A percentile compares a stretch with the other conserved stretches of the same genome.
These are phyloP conservation scores for Aspergillus vadensis DNA, from an alignment of 2,329 filamentous ascomycete genomes.

Conservation along the genomic window DNA sequence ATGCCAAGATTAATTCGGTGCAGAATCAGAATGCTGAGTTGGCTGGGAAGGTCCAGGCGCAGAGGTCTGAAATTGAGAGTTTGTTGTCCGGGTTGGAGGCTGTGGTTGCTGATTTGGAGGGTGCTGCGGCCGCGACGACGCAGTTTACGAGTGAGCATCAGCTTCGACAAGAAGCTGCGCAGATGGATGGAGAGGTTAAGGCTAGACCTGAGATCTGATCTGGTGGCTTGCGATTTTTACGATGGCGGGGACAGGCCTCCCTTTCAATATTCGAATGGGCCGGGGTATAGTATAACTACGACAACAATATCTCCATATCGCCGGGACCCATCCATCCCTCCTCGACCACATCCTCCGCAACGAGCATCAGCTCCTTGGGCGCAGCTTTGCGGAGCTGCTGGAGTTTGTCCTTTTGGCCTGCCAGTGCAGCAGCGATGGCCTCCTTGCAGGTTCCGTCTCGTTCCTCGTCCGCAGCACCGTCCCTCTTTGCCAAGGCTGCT, in stretches of 20 bases:
- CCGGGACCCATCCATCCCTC: slow-evolving; percentile 51
- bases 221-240: neutral
- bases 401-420: slow-evolving; percentile 42
- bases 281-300: slow-evolving; percentile 22
- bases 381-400: slow-evolving; percentile 38
- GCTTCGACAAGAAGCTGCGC: slow-evolving; percentile 45
- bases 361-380: slow-evolving; percentile 43
- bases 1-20: slow-evolving; percentile 51
- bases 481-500: slow-evolving; percentile 41
- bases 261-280: neutral
- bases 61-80: slow-evolving; percentile 59
- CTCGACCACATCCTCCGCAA: slow-evolving; percentile 55
- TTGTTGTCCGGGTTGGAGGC: slow-evolving; percentile 58
- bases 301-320: slow-evolving; percentile 36
- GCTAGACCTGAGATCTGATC: slow-evolving; percentile 31
- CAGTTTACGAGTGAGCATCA: slow-evolving; percentile 41
- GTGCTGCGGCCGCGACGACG: slow-evolving; percentile 46
- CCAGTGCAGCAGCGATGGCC: slow-evolving; percentile 50
- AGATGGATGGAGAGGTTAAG: slow-evolving; percentile 48
- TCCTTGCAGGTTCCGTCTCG: slow-evolving; percentile 52
- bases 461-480: slow-evolving; percentile 47
- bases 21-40: slow-evolving; percentile 58
- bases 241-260: neutral
- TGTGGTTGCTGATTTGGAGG: slow-evolving; percentile 60
- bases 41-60: slow-evolving; percentile 53